A percentile compares a stretch with the other conserved stretches of the same genome.
phyloP scores from a whole-genome alignment of 441 rosid species.

The Dalechampia spathulata region DNA sequence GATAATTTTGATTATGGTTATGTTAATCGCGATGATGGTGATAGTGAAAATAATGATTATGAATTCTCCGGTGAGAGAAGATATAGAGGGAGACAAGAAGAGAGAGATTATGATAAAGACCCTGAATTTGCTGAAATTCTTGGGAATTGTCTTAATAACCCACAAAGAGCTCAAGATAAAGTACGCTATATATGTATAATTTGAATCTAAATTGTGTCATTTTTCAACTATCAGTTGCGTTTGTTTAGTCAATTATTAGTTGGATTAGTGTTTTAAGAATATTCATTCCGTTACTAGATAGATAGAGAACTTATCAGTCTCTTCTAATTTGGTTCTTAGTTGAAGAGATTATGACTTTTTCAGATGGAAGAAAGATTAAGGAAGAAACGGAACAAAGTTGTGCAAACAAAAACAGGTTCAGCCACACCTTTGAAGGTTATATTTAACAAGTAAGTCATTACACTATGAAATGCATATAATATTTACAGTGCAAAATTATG shows the following conservation, averaged over 20 bases:
- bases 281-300: no score
- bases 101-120: conserved; percentile 56
- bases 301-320: no score
- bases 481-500: neutral
- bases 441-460: conserved; percentile 66
- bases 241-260: no score
- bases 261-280: neutral
- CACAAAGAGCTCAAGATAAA: conserved; percentile 62
- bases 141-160: conserved; percentile 65
- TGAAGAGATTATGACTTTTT: conserved; percentile 13
- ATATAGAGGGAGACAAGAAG: conserved; percentile 38
- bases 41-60: conserved; percentile 22
- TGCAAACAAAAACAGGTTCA: conserved; percentile 81
- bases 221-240: neutral
- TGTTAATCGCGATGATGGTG: conserved; percentile 10
- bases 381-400: conserved; percentile 66
- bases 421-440: conserved; percentile 59
- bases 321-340: neutral
- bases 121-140: conserved; percentile 86
- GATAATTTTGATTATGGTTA: neutral
- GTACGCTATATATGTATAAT: conserved; percentile 22
- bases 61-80: conserved; percentile 19
- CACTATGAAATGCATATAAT: neutral
- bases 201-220: neutral
- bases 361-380: conserved; percentile 90